phyloP scores from a whole-genome alignment of 805 yeast species.

The Zygosaccharomyces siamensis region DNA sequence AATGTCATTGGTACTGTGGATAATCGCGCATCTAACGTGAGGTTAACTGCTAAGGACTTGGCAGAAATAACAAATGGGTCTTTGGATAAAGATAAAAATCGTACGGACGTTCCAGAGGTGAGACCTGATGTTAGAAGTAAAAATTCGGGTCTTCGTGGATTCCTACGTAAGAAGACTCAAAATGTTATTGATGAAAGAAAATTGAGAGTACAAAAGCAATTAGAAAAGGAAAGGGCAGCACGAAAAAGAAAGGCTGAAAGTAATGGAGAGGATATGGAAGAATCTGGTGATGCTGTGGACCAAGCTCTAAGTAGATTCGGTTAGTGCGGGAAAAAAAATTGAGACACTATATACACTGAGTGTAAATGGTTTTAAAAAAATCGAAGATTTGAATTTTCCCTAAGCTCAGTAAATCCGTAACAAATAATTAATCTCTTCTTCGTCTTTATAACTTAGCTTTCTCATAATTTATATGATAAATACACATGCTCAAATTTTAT shows the following conservation, averaged over 20 bases:
- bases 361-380: not conserved
- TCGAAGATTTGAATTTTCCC: not conserved
- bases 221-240: constrained; percentile 66
- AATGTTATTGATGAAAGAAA: constrained; percentile 85
- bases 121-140: constrained; percentile 70
- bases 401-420: not conserved
- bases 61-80: constrained; percentile 39
- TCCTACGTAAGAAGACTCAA: constrained; percentile 74
- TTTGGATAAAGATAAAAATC: constrained; percentile 36
- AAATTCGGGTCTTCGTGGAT: constrained; percentile 77
- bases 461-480: not conserved
- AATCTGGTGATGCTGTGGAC: constrained; percentile 40
- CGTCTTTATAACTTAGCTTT: not conserved
- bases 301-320: constrained; percentile 40
- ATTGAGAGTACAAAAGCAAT: constrained; percentile 66
- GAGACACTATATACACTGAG: not conserved
- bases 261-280: constrained; percentile 50
- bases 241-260: constrained; percentile 49
- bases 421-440: not conserved
- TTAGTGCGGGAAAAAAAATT: not conserved
- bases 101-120: constrained; percentile 49
- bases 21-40: constrained; percentile 53
- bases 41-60: constrained; percentile 60
- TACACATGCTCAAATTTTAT: not conserved
- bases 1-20: constrained; percentile 80